Evolutionary conservation across 768 basidiomycete species (phyloP), one percentile per base, ranked within the genome.

Genomic region (Mycena crocata): DNA sequence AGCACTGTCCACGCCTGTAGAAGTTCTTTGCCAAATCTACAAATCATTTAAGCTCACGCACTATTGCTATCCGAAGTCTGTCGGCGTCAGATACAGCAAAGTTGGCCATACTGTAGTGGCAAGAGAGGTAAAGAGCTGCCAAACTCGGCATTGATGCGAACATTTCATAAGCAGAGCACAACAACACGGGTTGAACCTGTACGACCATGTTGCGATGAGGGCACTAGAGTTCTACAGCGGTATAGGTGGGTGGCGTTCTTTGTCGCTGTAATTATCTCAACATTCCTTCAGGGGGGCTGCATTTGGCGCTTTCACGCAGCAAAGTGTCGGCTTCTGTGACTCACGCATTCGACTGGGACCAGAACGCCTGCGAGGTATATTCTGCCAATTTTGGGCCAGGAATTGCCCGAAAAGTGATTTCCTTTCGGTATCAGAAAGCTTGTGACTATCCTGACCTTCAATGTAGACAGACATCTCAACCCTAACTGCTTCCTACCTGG

Each of bases 261-360:
- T 30, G 71, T 55, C 52, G 57, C 50, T 14, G 42, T 42, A 51
- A 57, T 35, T 44, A 21, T 51, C 54, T 54, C 39, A 8, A 64
- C 23, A 17, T 9, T 2, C 9, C 2, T n/a, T 10, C 65, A 93
- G 93, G 92, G 26, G 93, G 93, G 10, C 80, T 94, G 9, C 90
- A 92, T 79, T 80, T 86, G 30, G 93, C 92, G 6, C 81, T 94
- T 21, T 72, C 78, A 50, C 83, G 87, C 56, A 89, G 88, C 69
- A 73, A 70, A 13, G 77, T 87, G 46, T 70, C 80, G 24, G 88
- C 82, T 7, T 71, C 76, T 0, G 83, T 92, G 32, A 79, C 89
- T 7, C 85, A 85, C 66, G 91, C 93, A 21, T 93, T 90, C 73
- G 93, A 94, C 75, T 93, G 93, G 92, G 92, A 94, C 79, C 92